phyloP scores from a whole-genome alignment of 257 asterid species.

The Hygrophila difformis region DNA sequence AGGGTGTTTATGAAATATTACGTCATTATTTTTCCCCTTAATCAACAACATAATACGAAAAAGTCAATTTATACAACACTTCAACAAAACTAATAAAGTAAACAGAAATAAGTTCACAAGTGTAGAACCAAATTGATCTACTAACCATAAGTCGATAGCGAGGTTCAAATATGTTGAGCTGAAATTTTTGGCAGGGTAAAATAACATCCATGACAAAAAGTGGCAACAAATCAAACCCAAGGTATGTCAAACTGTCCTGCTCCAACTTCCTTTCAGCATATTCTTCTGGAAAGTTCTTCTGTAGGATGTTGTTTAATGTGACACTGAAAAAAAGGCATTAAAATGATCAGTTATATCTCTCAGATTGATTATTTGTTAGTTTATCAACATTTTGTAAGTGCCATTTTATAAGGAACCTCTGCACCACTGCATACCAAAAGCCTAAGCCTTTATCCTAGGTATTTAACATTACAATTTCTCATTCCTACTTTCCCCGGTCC shows the following conservation, averaged over 20 bases:
- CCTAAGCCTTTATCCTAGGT: too few relatives aligned
- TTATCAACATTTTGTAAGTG: background rate
- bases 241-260: constrained; percentile 57
- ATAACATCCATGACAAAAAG: constrained; percentile 97
- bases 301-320: constrained; percentile 83
- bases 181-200: constrained; percentile 92
- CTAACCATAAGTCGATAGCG: constrained; percentile 97
- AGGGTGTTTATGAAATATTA: too few relatives aligned
- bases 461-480: too few relatives aligned
- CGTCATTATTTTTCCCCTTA: too few relatives aligned
- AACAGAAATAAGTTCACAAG: background rate
- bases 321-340: constrained; percentile 51
- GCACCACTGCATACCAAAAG: too few relatives aligned
- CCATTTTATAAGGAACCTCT: too few relatives aligned
- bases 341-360: constrained; percentile 15
- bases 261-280: constrained; percentile 80
- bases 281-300: constrained; percentile 87
- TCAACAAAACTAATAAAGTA: background rate
- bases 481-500: too few relatives aligned
- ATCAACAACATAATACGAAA: too few relatives aligned
- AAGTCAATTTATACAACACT: too few relatives aligned
- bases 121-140: constrained; percentile 6
- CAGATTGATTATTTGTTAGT: too few relatives aligned
- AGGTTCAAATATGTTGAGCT: constrained; percentile 94
- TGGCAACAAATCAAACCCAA: constrained; percentile 77